Evolutionary conservation across 345 rosid genomes (phyloP).

Genomic region (Gynandropsis gynandra): DNA sequence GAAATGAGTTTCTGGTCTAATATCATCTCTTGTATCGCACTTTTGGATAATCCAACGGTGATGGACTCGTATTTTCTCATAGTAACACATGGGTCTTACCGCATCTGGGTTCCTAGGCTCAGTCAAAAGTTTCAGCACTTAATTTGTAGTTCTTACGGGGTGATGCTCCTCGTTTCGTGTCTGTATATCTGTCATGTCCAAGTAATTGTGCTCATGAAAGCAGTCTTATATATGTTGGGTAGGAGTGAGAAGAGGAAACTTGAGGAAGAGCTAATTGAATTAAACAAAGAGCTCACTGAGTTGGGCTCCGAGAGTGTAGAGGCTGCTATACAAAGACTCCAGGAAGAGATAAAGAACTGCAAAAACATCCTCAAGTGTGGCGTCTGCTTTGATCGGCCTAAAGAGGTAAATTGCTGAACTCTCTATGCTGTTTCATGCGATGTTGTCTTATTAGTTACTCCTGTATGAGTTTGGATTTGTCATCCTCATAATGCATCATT

Average conservation of each 20-base stretch:
- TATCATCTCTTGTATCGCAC: neutral
- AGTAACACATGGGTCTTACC: too few relatives aligned
- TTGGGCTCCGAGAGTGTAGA: slow-evolving; percentile 70
- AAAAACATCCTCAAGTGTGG: slow-evolving; percentile 86
- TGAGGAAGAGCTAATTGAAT: slow-evolving; percentile 66
- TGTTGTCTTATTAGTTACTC: too few relatives aligned
- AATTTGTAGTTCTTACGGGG: too few relatives aligned
- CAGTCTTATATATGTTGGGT: slow-evolving; percentile 7
- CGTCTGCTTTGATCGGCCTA: slow-evolving; percentile 90
- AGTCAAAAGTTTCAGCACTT: too few relatives aligned
- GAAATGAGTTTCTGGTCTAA: slow-evolving; percentile 5
- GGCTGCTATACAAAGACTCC: slow-evolving; percentile 81
- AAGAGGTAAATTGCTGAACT: slow-evolving; percentile 48
- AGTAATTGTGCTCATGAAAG: too few relatives aligned
- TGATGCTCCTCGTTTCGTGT: too few relatives aligned
- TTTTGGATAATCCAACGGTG: too few relatives aligned
- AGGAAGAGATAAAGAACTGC: slow-evolving; percentile 77
- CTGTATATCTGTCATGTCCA: too few relatives aligned
- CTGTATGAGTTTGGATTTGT: too few relatives aligned
- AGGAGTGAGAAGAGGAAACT: slow-evolving; percentile 67
- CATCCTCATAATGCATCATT: too few relatives aligned
- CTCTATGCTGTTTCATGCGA: neutral
- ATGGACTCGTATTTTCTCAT: too few relatives aligned
- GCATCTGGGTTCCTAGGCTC: too few relatives aligned
- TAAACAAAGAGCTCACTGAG: slow-evolving; percentile 54